Evolutionary conservation across 257 asterid species (phyloP), one percentile per base, ranked within the genome.

Genomic region (Solanum pimpinellifolium): DNA sequence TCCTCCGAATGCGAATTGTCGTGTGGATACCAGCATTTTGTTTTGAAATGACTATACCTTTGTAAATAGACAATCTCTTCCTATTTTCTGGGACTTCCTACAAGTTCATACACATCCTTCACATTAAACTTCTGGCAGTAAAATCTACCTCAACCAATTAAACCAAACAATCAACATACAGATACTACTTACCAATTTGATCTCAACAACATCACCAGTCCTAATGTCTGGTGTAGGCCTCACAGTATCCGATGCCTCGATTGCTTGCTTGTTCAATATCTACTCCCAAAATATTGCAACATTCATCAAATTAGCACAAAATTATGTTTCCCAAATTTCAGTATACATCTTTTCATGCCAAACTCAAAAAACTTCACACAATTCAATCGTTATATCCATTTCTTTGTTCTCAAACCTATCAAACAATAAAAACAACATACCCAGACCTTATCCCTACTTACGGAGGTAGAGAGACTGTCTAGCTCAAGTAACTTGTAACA

Each of bases 1-100:
- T 91, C 88, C 99, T 92, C 89, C 99, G 91, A 76, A 94, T 92
- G 82, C 98, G 96, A 81, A 96, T 95, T 20, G 99, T 96, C 6
- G 99, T 94, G 93, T 96, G 99, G 86, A 96, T 92, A 76, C 99
- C 99, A 86, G 98, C 99, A 93, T 96, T 96, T 90, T 95, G 98
- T 92, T 88, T 95, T 0, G 98, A 92, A 16, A 96, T 95, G 86
- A 96, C 91, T 91, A 95, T 96, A 77, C 99, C 99, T 90, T 96
- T 96, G 88, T 96, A 95, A 29, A 92, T 88, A 59, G 98, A 94
- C 88, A 96, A 87, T 85, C 99, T 89, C 52, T 94, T 91, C 90
- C 92, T 94, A 88, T 94, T 96, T 87, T 94, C 98, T 3, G 98
- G 98, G 47, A 94, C 97, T 92, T 94, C 98, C 99, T 96, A 90